phyloP scores from a whole-genome alignment of 768 basidiomycete species.

The Suillus weaverae region DNA sequence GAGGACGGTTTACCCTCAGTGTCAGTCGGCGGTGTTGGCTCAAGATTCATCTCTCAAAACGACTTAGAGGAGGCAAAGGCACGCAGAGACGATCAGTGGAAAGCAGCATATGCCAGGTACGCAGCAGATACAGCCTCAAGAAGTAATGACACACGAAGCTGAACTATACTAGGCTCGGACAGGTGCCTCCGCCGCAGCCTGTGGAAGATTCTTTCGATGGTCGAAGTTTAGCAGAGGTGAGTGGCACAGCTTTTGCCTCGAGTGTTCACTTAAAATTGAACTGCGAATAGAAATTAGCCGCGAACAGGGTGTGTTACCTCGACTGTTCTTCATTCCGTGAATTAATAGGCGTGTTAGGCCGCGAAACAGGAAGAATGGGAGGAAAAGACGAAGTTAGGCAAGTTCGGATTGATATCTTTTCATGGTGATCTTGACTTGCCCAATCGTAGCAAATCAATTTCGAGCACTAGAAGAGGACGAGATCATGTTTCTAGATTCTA shows the following conservation, averaged over 20 bases:
- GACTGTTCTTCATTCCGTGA: not conserved
- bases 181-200: conserved; percentile 78
- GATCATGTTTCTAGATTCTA: conserved; percentile 83
- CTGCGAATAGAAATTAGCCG: conserved; percentile 73
- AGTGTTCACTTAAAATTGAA: conserved; percentile 14
- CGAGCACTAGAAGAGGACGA: conserved; percentile 89
- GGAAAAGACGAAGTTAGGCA: conserved; percentile 77
- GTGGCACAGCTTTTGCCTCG: conserved; percentile 24
- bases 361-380: conserved; percentile 95
- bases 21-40: conserved; percentile 70
- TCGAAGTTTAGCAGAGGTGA: conserved; percentile 84
- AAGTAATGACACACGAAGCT: conserved; percentile 3
- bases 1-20: conserved; percentile 74
- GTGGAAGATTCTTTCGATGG: conserved; percentile 80
- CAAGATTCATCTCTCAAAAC: conserved; percentile 78
- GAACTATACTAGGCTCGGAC: conserved; percentile 59
- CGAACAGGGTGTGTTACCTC: conserved; percentile 65
- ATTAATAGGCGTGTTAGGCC: conserved; percentile 45
- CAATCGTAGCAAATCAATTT: conserved; percentile 73
- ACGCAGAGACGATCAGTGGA: conserved; percentile 83
- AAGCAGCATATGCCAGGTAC: conserved; percentile 83
- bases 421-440: conserved; percentile 12
- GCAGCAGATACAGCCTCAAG: conserved; percentile 1
- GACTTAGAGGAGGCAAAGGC: conserved; percentile 75
- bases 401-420: conserved; percentile 11